phyloP scores from a whole-genome alignment of 495 filamentous ascomycete genomes.

The Penicillium crystallinum region DNA sequence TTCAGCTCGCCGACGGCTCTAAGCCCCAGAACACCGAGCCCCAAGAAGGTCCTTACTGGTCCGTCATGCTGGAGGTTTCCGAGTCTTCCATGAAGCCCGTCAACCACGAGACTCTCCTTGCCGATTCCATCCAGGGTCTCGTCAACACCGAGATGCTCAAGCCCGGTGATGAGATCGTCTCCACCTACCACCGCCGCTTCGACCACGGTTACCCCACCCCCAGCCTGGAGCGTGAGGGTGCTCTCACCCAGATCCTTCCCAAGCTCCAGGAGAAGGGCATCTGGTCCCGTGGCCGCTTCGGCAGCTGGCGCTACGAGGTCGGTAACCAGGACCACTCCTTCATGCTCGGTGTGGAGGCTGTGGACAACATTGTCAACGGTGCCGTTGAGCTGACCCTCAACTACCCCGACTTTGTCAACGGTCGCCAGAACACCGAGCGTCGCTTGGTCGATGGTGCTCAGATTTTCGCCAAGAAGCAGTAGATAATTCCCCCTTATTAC shows the following conservation, averaged over 20 bases:
- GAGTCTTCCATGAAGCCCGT: slow-evolving; percentile 95
- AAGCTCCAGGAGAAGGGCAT: slow-evolving; percentile 88
- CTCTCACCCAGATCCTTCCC: slow-evolving; percentile 86
- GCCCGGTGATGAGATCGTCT: slow-evolving; percentile 89
- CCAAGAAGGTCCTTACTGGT: slow-evolving; percentile 94
- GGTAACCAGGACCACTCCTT: slow-evolving; percentile 98
- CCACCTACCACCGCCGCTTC: slow-evolving; percentile 96
- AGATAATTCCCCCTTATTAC: slow-evolving; percentile 21
- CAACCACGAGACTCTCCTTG: slow-evolving; percentile 72
- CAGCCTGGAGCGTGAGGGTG: slow-evolving; percentile 88
- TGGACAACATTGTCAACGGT: slow-evolving; percentile 91
- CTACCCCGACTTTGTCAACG: slow-evolving; percentile 98
- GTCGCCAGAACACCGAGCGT: slow-evolving; percentile 80
- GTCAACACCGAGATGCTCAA: slow-evolving; percentile 96
- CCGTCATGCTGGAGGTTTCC: slow-evolving; percentile 98
- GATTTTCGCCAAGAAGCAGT: slow-evolving; percentile 51
- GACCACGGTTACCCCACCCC: slow-evolving; percentile 99
- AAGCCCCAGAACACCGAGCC: slow-evolving; percentile 62
- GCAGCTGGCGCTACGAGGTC: slow-evolving; percentile 96
- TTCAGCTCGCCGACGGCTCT: slow-evolving; percentile 78
- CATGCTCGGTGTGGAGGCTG: slow-evolving; percentile 97
- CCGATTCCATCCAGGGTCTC: slow-evolving; percentile 90
- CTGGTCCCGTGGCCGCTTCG: slow-evolving; percentile 93
- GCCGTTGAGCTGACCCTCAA: slow-evolving; percentile 94
- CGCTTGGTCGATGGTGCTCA: slow-evolving; percentile 75